These are phyloP conservation scores for Fusarium protoensiforme DNA, from an alignment of 2,329 filamentous ascomycete genomes.

Conservation along the genomic window DNA sequence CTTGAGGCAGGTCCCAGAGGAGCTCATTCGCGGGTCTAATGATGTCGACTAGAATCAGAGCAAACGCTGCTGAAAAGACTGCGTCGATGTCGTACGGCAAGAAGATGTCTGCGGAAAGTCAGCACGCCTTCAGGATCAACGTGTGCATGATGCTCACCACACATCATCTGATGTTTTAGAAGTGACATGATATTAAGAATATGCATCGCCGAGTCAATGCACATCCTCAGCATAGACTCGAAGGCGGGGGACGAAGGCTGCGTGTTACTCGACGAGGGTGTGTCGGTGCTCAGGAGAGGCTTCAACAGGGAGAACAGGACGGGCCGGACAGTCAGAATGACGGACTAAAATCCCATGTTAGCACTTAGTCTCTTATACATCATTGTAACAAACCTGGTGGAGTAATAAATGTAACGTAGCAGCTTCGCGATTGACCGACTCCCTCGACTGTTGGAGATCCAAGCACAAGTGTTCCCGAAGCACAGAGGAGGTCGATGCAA, in stretches of 20 bases:
- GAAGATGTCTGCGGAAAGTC: conserved; percentile 21
- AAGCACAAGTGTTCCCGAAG: conserved; percentile 20
- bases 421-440: conserved; percentile 31
- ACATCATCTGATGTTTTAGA: conserved; percentile 34
- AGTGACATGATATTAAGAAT: conserved; percentile 33
- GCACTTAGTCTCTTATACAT: rapidly evolving
- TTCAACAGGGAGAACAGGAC: conserved; percentile 35
- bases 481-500: conserved; percentile 24
- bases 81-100: conserved; percentile 35
- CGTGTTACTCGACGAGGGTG: neutral
- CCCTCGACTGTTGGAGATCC: conserved; percentile 11
- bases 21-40: conserved; percentile 31
- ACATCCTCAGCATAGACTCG: conserved; percentile 36
- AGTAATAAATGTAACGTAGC: conserved; percentile 30
- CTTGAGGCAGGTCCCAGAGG: conserved; percentile 34
- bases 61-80: conserved; percentile 32
- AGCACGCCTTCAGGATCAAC: neutral
- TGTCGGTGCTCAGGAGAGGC: conserved; percentile 5
- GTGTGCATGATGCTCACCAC: conserved; percentile 5
- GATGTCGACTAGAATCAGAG: conserved; percentile 31
- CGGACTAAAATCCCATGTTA: conserved; percentile 15
- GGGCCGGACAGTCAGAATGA: conserved; percentile 31
- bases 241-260: conserved; percentile 22
- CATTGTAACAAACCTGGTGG: conserved; percentile 18
- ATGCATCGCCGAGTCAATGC: conserved; percentile 28